Evolutionary conservation across 2,329 filamentous ascomycete genomes (phyloP), one percentile per base, ranked within the genome.

Genomic region (Sarocladium kiliense): DNA sequence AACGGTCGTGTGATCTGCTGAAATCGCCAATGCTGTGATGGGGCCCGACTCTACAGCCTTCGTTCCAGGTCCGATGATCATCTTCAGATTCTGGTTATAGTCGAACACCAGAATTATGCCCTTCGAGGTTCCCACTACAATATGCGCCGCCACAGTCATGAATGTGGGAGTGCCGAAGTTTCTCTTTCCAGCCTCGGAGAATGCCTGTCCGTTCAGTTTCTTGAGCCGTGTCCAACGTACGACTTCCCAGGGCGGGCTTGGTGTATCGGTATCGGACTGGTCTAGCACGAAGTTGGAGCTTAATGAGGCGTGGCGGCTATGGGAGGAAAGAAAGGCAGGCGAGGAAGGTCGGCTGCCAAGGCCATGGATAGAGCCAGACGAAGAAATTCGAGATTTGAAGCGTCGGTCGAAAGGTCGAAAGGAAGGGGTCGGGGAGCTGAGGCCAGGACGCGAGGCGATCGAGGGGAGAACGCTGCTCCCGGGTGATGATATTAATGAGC

Each of bases 41-140:
- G 91, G 77, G 1, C 94, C 95, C 60, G 88, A 95, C 73, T 97
- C 94, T 53, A 96, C 82, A 64, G 94, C 93, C 79, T 94, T 96
- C 1, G 92, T 96, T 32, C 93, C 92, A 30, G 89, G 88, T 2
- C 94, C 94, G 60, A 99, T 91, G 56, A 97, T 96, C 63, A 89
- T 87, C 72, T 96, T 97, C 56, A 97, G 75, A 62, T 89, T 94
- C 72, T 99, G 94, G 68, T 95, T 91, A 70, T 97, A 97, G 74
- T 99, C 95, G 74, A 99, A 99, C 57, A 97, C 85, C 66, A 99
- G 77, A 56, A 97, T 88, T 69, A 97, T 86, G 54, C 95, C 94
- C 71, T 96, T 97, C 3, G 91, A 89, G 1, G 95, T 99, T 25
- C 94, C 94, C 54, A 99, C 73, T 14, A 92, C 89, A 63, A 99